phyloP scores from a whole-genome alignment of 805 yeast genomes.

The Jamesozyma gamospora region DNA sequence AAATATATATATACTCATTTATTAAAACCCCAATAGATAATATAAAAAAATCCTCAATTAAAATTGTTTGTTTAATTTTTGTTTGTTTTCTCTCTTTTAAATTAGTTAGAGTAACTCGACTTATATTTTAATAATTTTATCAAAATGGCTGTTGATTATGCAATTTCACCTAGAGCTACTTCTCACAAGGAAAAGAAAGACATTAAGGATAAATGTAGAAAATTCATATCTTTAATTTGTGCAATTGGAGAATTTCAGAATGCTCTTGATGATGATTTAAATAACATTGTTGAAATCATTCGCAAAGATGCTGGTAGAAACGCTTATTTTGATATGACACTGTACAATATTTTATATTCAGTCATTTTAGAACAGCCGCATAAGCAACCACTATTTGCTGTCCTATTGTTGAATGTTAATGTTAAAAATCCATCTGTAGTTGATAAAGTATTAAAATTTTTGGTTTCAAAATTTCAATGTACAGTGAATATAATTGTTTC shows the following conservation, averaged over 20 bases:
- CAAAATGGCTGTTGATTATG: too few relatives aligned
- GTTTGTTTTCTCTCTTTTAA: too few relatives aligned
- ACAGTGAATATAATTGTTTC: constrained; percentile 32
- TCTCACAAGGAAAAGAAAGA: too few relatives aligned
- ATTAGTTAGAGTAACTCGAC: too few relatives aligned
- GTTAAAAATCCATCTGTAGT: constrained; percentile 51
- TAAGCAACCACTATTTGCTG: constrained; percentile 55
- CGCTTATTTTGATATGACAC: constrained; percentile 41
- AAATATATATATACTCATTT: too few relatives aligned
- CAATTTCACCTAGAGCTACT: too few relatives aligned
- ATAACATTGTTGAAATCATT: constrained; percentile 51
- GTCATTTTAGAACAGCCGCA: constrained; percentile 80
- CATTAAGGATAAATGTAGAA: constrained; percentile 3
- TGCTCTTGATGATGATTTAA: constrained; percentile 45
- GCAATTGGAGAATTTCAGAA: constrained; percentile 44
- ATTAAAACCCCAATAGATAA: too few relatives aligned
- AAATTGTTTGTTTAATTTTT: too few relatives aligned
- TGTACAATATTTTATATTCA: constrained; percentile 52
- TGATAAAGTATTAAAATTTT: constrained; percentile 48
- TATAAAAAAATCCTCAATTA: too few relatives aligned
- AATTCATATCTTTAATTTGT: constrained; percentile 36
- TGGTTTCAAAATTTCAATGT: constrained; percentile 49
- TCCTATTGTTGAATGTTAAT: constrained; percentile 51
- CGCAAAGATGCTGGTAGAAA: constrained; percentile 48
- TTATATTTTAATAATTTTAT: too few relatives aligned